These are phyloP conservation scores for Solanum lycopersicoides DNA, from an alignment of 257 asterid species.

Conservation along the genomic window DNA sequence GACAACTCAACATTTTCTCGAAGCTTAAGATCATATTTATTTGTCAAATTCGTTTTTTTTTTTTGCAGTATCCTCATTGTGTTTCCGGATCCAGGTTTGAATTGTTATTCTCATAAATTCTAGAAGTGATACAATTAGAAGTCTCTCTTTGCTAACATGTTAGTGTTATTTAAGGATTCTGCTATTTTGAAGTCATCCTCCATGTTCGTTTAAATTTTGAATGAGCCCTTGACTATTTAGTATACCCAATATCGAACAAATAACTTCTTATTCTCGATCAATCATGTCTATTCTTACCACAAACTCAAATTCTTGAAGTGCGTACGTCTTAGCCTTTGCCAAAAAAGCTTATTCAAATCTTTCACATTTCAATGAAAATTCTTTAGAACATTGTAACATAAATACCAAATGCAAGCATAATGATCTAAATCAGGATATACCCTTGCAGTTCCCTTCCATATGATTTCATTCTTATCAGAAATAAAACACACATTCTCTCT, in stretches of 20 bases:
- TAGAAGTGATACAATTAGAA: neutral
- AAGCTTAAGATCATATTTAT: neutral
- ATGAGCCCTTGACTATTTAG: neutral
- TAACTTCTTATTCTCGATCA: neutral
- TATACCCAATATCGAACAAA: neutral
- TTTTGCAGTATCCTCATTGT: neutral
- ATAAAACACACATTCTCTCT: too few species aligned
- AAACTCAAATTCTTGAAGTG: neutral
- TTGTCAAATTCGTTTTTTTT: neutral
- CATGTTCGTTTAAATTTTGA: neutral
- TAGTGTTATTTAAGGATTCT: neutral
- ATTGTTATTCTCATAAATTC: neutral
- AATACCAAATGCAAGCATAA: neutral
- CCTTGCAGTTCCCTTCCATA: neutral
- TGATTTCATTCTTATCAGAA: too few species aligned
- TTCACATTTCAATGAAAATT: neutral
- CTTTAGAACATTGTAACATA: neutral
- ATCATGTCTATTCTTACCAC: too few species aligned
- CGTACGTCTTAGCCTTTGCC: neutral
- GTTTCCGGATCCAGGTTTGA: neutral
- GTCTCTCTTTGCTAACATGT: neutral
- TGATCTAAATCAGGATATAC: neutral
- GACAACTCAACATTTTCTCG: neutral
- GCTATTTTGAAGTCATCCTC: neutral
- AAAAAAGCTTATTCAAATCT: neutral